phyloP scores from a whole-genome alignment of 176 grass and related monocot species.

The Cenchrus purpureus region DNA sequence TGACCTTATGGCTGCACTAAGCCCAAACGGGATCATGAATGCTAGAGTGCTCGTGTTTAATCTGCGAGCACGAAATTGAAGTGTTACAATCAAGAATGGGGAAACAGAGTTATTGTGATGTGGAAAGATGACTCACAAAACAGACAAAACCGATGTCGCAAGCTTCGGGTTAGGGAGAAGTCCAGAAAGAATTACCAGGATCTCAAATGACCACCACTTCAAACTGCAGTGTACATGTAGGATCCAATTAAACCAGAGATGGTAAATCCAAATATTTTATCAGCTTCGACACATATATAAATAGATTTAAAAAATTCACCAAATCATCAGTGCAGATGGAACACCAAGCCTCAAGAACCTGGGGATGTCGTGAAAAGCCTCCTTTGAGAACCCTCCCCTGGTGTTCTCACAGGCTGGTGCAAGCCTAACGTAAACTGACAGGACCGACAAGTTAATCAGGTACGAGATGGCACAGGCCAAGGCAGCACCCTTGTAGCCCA shows the following conservation, averaged over 20 bases:
- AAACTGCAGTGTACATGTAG: conserved; percentile 46
- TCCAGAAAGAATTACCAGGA: conserved; percentile 80
- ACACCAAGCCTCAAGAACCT: conserved; percentile 66
- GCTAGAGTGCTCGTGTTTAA: conserved; percentile 56
- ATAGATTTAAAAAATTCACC: conserved; percentile 47
- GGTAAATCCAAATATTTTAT: neutral
- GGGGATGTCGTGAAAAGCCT: conserved; percentile 48
- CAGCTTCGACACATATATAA: neutral
- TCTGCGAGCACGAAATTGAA: conserved; percentile 43
- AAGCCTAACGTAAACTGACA: conserved; percentile 61
- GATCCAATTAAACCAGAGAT: conserved; percentile 5
- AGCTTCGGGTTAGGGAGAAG: conserved; percentile 85
- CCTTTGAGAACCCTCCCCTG: conserved; percentile 59
- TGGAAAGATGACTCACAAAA: conserved; percentile 44
- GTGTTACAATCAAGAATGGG: conserved; percentile 1
- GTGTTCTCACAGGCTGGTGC: conserved; percentile 57
- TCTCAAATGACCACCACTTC: conserved; percentile 87
- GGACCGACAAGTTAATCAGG: conserved; percentile 47
- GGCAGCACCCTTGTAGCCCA: conserved; percentile 74
- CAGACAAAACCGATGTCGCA: conserved; percentile 72
- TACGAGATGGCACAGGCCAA: conserved; percentile 52
- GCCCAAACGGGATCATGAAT: conserved; percentile 76
- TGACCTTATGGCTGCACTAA: conserved; percentile 87
- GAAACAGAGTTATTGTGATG: neutral
- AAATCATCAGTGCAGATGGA: conserved; percentile 84